Evolutionary conservation across 75 land plant species (phyloP).

Genomic region (Sequoia sempervirens): DNA sequence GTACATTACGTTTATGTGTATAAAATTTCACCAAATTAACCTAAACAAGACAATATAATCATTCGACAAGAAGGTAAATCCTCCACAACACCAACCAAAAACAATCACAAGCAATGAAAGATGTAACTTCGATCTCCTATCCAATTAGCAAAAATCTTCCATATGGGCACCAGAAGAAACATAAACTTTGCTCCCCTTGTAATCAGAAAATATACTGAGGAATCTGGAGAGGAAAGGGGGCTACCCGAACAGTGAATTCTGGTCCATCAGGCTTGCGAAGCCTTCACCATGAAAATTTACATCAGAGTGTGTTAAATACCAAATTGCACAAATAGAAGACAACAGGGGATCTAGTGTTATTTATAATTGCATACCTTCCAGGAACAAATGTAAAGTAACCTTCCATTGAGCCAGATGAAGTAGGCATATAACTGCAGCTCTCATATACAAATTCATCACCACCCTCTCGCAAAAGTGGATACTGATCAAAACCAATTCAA

Average conservation of each 20-base stretch:
- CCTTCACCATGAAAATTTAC: slow-evolving; percentile 23
- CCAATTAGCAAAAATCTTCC: background rate
- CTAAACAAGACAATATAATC: too few species aligned
- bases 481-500: slow-evolving; percentile 34
- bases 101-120: background rate
- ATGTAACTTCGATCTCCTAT: background rate
- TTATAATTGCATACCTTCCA: slow-evolving; percentile 68
- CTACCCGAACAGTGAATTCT: slow-evolving; percentile 61
- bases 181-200: background rate
- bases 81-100: too few species aligned
- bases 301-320: background rate
- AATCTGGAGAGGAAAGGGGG: slow-evolving; percentile 51
- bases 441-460: slow-evolving; percentile 71
- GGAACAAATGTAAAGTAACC: slow-evolving; percentile 92
- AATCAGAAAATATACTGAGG: slow-evolving; percentile 78
- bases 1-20: too few species aligned
- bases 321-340: background rate
- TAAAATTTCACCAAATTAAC: too few species aligned
- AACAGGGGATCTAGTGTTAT: background rate
- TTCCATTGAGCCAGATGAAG: slow-evolving; percentile 64
- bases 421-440: slow-evolving; percentile 53
- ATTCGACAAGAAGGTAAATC: too few species aligned
- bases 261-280: slow-evolving; percentile 53
- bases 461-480: slow-evolving; percentile 53
- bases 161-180: background rate